These are phyloP conservation scores for Ochromonas danica DNA, from an alignment of 108 stramenopile genomes.

Conservation along the genomic window DNA sequence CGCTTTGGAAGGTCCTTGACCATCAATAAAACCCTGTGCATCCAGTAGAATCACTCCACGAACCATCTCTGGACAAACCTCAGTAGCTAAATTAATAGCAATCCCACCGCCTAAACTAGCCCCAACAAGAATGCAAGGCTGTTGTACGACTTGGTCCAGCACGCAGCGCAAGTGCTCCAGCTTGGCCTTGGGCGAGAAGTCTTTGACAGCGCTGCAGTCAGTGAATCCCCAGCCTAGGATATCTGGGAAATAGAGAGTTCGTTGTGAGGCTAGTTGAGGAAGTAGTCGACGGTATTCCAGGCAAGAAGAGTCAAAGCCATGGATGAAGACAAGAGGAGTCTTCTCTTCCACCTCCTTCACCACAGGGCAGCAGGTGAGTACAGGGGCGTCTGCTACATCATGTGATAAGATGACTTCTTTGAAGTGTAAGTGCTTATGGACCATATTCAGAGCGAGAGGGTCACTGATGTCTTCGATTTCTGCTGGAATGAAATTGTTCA, in stretches of 20 bases:
- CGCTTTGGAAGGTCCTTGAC: slow-evolving; percentile 70
- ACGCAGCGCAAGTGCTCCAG: slow-evolving; percentile 68
- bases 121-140: slow-evolving; percentile 45
- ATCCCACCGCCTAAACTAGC: slow-evolving; percentile 57
- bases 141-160: slow-evolving; percentile 48
- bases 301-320: slow-evolving; percentile 86
- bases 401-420: too few relatives aligned
- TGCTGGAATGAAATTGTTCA: too few relatives aligned
- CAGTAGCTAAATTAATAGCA: slow-evolving; percentile 49
- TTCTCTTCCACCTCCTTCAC: too few relatives aligned
- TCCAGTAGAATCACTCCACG: slow-evolving; percentile 72
- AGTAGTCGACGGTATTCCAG: slow-evolving; percentile 78
- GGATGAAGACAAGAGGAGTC: slow-evolving; percentile 63
- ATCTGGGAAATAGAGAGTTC: slow-evolving; percentile 84
- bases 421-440: too few relatives aligned
- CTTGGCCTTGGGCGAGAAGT: slow-evolving; percentile 82
- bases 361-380: too few relatives aligned
- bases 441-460: too few relatives aligned
- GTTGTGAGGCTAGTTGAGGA: slow-evolving; percentile 60
- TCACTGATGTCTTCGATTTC: too few relatives aligned
- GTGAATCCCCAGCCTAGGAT: slow-evolving; percentile 91
- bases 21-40: slow-evolving; percentile 84
- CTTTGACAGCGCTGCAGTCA: slow-evolving; percentile 56
- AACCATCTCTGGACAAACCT: slow-evolving; percentile 68
- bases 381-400: too few relatives aligned